These are phyloP conservation scores for Pythium aquatile DNA, from an alignment of 352 stramenopile species.

Conservation along the genomic window DNA sequence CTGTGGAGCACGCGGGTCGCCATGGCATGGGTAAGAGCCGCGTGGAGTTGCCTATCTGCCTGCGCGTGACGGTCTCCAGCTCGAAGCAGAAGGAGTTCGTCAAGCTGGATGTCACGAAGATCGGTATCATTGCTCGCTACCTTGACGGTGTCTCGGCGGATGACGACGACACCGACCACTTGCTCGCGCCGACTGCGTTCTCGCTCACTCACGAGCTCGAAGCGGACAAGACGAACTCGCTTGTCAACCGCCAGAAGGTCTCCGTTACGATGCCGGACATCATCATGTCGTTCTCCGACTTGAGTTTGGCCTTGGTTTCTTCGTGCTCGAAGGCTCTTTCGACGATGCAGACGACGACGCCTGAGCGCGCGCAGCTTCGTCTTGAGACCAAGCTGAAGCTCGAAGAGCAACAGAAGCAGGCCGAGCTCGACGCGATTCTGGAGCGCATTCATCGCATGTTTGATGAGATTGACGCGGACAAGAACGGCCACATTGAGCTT, in stretches of 20 bases:
- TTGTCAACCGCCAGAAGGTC: constrained; percentile 24
- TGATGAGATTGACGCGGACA: constrained; percentile 38
- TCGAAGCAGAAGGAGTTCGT: constrained; percentile 29
- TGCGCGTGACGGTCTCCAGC: constrained; percentile 15
- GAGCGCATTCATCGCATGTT: constrained; percentile 36
- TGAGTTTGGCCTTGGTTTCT: constrained; percentile 37
- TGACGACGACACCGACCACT: constrained; percentile 26
- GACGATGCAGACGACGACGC: constrained; percentile 35
- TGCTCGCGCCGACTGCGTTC: constrained; percentile 25
- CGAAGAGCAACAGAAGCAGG: constrained; percentile 25
- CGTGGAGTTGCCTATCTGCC: constrained; percentile 22
- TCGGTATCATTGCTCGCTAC: constrained; percentile 27
- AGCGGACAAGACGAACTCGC: constrained; percentile 16
- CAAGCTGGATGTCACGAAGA: constrained; percentile 22
- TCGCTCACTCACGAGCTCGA: constrained; percentile 24
- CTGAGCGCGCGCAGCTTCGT: constrained; percentile 33
- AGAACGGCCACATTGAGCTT: constrained; percentile 38
- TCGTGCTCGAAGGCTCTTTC: constrained; percentile 31
- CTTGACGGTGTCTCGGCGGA: constrained; percentile 15
- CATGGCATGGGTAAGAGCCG: constrained; percentile 30
- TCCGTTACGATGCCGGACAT: constrained; percentile 32
- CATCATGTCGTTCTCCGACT: constrained; percentile 38
- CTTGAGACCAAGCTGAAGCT: constrained; percentile 30
- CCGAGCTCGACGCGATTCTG: constrained; percentile 31
- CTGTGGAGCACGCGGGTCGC: constrained; percentile 7